A percentile compares a stretch with the other conserved stretches of the same genome.
phyloP scores from a whole-genome alignment of 2,329 filamentous ascomycete species.

The Neofusicoccum umdonicola region DNA sequence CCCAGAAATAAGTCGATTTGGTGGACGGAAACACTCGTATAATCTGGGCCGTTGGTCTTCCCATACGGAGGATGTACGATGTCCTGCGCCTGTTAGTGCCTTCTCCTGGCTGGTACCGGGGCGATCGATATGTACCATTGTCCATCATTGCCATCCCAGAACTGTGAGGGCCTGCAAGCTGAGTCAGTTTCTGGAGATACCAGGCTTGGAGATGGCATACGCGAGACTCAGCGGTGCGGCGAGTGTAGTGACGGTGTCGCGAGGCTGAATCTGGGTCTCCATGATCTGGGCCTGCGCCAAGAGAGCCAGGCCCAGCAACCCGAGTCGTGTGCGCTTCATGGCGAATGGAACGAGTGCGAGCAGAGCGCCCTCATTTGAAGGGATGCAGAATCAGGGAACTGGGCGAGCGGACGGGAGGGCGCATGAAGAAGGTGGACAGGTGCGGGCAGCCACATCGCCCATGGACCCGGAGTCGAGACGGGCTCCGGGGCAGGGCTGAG shows the following conservation, averaged over 20 bases:
- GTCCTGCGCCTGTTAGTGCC: not conserved
- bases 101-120: not conserved
- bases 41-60: not conserved
- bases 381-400: not conserved
- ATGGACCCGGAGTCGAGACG: not conserved
- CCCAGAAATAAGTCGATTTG: not conserved
- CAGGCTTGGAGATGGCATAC: not conserved
- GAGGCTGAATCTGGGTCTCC: not conserved
- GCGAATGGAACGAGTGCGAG: not conserved
- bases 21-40: not conserved
- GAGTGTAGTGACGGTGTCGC: not conserved
- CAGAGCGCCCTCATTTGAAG: not conserved
- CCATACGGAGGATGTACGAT: not conserved
- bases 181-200: not conserved
- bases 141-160: slow-evolving; percentile 1
- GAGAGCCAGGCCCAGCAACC: not conserved
- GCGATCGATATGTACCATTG: not conserved
- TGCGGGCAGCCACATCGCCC: not conserved
- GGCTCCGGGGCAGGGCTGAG: too few relatives aligned
- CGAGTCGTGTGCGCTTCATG: not conserved
- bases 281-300: not conserved
- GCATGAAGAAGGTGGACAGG: not conserved
- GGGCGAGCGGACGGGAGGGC: not conserved
- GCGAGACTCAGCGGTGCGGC: not conserved
- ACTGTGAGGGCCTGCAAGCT: not conserved